Evolutionary conservation across 139 green algal genomes (phyloP).

Genomic region (Coelastrella sp.): DNA sequence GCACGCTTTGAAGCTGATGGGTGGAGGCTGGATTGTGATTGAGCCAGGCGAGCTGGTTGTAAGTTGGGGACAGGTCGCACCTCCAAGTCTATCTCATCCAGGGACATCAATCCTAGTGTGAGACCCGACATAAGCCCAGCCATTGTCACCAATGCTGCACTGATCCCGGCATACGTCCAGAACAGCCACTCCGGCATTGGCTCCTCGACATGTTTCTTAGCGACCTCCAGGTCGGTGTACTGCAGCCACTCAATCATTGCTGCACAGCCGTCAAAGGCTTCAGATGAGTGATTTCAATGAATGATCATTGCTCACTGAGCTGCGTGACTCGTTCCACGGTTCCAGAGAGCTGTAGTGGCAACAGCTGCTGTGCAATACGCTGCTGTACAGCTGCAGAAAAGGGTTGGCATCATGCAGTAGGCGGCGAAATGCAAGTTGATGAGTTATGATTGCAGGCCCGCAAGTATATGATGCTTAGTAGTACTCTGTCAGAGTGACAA

Average conservation of each 20-base stretch:
- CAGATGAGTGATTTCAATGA: not conserved
- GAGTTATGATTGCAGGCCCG: no score
- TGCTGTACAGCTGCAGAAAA: no score
- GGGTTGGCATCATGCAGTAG: no score
- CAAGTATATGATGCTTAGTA: no score
- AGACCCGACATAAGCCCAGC: constrained; percentile 82
- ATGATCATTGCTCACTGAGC: not conserved
- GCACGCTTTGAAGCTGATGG: no score
- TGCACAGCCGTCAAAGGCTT: not conserved
- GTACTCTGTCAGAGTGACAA: no score
- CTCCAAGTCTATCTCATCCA: constrained; percentile 79
- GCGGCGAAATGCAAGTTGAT: no score
- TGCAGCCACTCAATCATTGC: constrained; percentile 12
- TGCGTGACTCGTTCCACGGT: not conserved
- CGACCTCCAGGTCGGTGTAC: not conserved
- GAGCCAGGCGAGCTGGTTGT: not conserved
- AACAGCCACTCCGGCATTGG: constrained; percentile 13
- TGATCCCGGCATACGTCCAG: constrained; percentile 7
- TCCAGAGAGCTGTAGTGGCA: not conserved
- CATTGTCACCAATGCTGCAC: constrained; percentile 48
- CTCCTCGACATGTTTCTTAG: not conserved
- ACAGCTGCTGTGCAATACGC: no score
- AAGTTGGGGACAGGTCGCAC: constrained; percentile 35
- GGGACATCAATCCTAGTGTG: constrained; percentile 80
- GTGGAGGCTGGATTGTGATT: not conserved